Conservation (phyloP, 352 stramenopile species). For the Saprolegnia parasitica region DNA sequence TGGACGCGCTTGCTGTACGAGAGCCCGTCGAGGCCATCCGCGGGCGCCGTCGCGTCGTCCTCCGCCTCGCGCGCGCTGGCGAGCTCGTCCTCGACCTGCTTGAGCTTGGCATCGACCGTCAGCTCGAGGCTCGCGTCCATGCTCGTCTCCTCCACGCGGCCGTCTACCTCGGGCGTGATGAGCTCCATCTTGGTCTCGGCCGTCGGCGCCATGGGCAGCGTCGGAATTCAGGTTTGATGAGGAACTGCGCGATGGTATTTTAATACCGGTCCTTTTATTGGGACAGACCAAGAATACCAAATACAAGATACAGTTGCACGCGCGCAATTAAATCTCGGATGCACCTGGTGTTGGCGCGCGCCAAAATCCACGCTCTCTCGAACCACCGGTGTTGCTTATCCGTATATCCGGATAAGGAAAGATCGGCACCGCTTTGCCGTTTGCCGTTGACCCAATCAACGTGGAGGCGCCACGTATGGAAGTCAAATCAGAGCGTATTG, state of each 20-base stretch:
- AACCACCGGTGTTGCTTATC: not conserved
- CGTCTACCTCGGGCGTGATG: too few species aligned
- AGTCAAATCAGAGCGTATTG: too few species aligned
- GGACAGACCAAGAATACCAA: too few species aligned
- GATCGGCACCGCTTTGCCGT: not conserved
- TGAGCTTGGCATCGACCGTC: slow-evolving; percentile 14
- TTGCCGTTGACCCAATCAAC: too few species aligned
- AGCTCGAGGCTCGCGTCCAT: not conserved
- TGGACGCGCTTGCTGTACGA: slow-evolving; percentile 24
- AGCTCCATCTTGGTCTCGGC: too few species aligned
- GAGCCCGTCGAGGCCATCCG: slow-evolving; percentile 9
- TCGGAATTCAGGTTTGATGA: not conserved
- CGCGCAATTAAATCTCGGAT: not conserved
- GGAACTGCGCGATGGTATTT: slow-evolving; percentile 1
- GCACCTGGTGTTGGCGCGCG: not conserved
- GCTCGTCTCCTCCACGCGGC: not conserved
- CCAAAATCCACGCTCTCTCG: slow-evolving; percentile 1
- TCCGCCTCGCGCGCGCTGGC: slow-evolving; percentile 6
- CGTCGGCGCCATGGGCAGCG: too few species aligned
- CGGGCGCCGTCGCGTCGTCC: not conserved
- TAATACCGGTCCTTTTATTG: not conserved
- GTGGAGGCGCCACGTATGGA: too few species aligned
- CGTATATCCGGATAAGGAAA: not conserved
- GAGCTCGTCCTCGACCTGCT: slow-evolving; percentile 19
- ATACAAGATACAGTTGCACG: not conserved